Base-by-base conservation (phyloP, 2,329 filamentous ascomycete genomes). In the Acarospora socialis region DNA sequence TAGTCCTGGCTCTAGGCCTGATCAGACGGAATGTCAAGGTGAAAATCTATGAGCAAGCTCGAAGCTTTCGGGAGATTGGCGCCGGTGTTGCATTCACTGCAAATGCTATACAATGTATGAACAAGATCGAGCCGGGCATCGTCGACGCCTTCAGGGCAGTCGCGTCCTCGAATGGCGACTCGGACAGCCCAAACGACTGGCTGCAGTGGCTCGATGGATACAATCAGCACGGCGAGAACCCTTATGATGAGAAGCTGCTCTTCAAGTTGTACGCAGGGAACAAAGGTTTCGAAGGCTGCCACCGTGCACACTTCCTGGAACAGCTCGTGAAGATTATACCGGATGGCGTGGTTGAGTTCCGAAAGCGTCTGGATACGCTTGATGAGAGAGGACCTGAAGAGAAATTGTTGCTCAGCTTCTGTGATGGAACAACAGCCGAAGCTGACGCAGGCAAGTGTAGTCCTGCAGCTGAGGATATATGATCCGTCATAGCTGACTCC, bases 361-460 rank as follows among this genome's bases (percentile, higher is more conserved):
- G 47, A 1, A 58, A 59, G 39, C 45, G 49, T 17, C 28, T 61
- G 3, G 48, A 54, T 6, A 36, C 40, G n/a, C 42, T 52, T 18
- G 44, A 47, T 19, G 41, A 50, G 21, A 28, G 36, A 3, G 41
- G 41, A 3, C 44, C 40, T 4, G 43, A 41, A 8, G 43, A 40
- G 5, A 44, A 38, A 25, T 35, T 51, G 3, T 10, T 37, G 4
- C 28, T 65, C 30, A 46, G 45, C 4, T 66, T 70, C 34, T 41
- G 49, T 1, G 65, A 70, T 45, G 62, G 62, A 1, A 56, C 50
- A 0, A 51, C 44, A 0, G 61, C 53, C 1, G 44, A 53, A 16
- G 61, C 63, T 18, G 56, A 55, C 37, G 56, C 59, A 2, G 65
- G 46, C 35, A 25, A 38, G 32, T 26, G 22, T 21, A 25, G 23